Evolutionary conservation across 169 alveolate genomes (phyloP), one percentile per base, ranked within the genome.

Genomic region (Plasmodium chabaudi): DNA sequence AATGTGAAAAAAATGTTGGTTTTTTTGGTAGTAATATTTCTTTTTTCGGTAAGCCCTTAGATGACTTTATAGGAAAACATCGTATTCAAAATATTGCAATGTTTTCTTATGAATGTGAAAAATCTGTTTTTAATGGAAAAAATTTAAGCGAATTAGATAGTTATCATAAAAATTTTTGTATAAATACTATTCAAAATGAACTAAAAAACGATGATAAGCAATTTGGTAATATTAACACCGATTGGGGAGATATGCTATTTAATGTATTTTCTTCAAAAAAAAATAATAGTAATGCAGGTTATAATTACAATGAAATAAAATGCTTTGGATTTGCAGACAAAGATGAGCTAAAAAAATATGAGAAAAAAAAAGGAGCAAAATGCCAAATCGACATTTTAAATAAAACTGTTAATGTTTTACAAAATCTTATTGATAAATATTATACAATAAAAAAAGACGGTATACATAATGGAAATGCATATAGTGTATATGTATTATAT

Each of bases 91-190:
- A 82, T 42, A 69, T 69, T 21, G 86, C 90, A 1, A 68, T 82
- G 82, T 82, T 82, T 82, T 56, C 86, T n/a, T 82, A 82, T 47
- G 68, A 82, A 67, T 82, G 90, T 82, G 90, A 82, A 39, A 82
- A 57, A 34, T 82, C 90, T 6, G 69, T 82, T 15, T 69, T 67
- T 68, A 27, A 42, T 55, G 57, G 53, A 12, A 82, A 68, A 15
- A 82, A 82, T 55, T 82, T 68, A 44, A 69, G 65, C 34, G 90
- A 82, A 53, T 51, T 82, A 49, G 90, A 82, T 69, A 56, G 17
- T 1, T 56, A 82, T 21, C 72, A 82, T 51, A 59, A 68, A 39
- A 82, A 82, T 19, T 69, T 82, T 42, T 82, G 90, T 27, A 68
- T 82, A 12, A 77, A 77, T 19, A 44, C 21, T 7, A 47, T 63